Evolutionary conservation across 2,329 filamentous ascomycete species (phyloP).

Genomic region (Mycosphaerella sp.): DNA sequence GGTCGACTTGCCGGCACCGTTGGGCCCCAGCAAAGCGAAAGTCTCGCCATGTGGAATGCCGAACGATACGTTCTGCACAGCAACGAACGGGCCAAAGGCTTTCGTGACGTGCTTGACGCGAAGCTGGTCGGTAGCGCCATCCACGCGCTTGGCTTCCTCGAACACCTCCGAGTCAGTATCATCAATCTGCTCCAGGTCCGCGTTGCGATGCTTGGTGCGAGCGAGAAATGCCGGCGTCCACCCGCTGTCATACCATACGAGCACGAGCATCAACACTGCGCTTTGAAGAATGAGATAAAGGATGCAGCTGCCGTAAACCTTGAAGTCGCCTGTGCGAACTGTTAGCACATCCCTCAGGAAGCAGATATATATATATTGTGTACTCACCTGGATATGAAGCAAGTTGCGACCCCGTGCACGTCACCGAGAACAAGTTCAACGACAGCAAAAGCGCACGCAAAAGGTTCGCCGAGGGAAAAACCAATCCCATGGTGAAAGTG

Average conservation of each 20-base stretch:
- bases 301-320: constrained; percentile 75
- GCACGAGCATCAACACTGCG: constrained; percentile 60
- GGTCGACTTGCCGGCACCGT: constrained; percentile 86
- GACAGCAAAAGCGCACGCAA: constrained; percentile 67
- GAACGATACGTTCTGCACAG: constrained; percentile 80
- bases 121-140: constrained; percentile 59
- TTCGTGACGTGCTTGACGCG: constrained; percentile 77
- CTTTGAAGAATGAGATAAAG: constrained; percentile 73
- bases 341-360: too few species aligned
- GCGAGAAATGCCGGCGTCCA: constrained; percentile 53
- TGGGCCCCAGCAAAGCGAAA: constrained; percentile 82
- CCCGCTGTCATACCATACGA: constrained; percentile 77
- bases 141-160: constrained; percentile 58
- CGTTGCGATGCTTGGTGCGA: constrained; percentile 39
- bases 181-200: constrained; percentile 39
- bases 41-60: constrained; percentile 73
- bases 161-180: constrained; percentile 52
- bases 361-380: too few species aligned
- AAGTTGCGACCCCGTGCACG: constrained; percentile 59
- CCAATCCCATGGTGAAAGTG: constrained; percentile 65
- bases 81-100: constrained; percentile 65
- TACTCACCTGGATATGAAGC: constrained; percentile 52
- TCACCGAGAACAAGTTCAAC: constrained; percentile 75
- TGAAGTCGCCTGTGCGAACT: constrained; percentile 49
- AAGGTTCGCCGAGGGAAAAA: constrained; percentile 72